Base-by-base conservation (phyloP, 257 asterid genomes). In the Dorcoceras hygrometricum region DNA sequence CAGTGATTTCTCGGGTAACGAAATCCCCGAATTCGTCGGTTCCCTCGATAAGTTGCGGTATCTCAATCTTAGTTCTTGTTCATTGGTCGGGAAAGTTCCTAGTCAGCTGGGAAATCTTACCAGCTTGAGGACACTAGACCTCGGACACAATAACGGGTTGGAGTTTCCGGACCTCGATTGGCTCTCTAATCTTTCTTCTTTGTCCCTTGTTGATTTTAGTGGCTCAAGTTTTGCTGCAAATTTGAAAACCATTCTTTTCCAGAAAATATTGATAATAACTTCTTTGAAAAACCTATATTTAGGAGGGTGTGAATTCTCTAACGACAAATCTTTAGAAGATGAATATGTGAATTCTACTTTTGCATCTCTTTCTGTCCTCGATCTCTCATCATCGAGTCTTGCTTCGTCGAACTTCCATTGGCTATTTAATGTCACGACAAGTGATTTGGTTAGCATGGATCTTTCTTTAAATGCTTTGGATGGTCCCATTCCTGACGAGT, bases 401-500 rank as follows among this genome's bases (percentile, higher is more conserved):
- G 67, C 62, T 18, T 66, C 28, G 4, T 63, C 61, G 25, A 18
- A 62, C 23, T 63, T 36, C 19, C 53, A 14, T 4, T 65, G 81
- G 80, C 2, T 82, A 34, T 76, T 76, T 4, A 67, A 74, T 63
- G 19, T 57, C 0, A 77, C 63, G 32, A 57, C 26, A 11, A 57
- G 18, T n/a, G n/a, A n/a, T 59, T 69, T 77, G 18, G 10, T 14
- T 58, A 4, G 43, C 28, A 23, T 74, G 31, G 59, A 75, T 26
- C 64, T 83, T 8, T 60, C 76, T 6, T 0, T 16, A 1, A 82
- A 79, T 46, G 1, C 19, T 4, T 50, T 82, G 4, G 19, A 24
- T 2, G 84, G 83, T 60, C 53, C 32, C 3, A 63, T 82, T 63
- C 82, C 81, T 28, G 70, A 59, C 55, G 62, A 28, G 8, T 74